phyloP scores from a whole-genome alignment of 345 rosid genomes.

The Gossypium longicalyx region DNA sequence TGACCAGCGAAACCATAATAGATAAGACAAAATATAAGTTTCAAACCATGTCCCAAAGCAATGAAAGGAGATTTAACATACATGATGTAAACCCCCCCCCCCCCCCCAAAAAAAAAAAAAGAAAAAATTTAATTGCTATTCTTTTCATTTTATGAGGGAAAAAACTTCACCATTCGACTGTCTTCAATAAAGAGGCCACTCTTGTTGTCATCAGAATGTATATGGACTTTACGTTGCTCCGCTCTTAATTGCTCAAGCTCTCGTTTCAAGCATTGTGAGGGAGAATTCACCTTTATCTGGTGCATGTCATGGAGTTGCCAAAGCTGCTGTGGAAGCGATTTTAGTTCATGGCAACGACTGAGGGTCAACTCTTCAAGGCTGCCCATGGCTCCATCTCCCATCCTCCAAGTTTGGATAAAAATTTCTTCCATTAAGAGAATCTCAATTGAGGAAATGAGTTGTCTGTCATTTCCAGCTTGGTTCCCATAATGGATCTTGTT shows the following conservation, averaged over 20 bases:
- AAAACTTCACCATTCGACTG: too few species aligned
- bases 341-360: background rate
- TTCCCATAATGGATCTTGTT: background rate
- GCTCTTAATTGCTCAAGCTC: background rate
- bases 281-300: background rate
- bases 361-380: background rate
- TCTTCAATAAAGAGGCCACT: background rate
- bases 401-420: background rate
- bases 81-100: too few species aligned
- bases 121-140: too few species aligned
- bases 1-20: too few species aligned
- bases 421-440: conserved; percentile 3
- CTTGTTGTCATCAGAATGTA: background rate
- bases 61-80: too few species aligned
- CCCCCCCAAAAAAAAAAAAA: too few species aligned
- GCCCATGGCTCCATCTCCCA: background rate
- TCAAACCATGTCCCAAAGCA: too few species aligned
- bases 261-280: background rate
- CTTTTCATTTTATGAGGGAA: too few species aligned
- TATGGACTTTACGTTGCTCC: background rate
- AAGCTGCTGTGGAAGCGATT: background rate
- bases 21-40: too few species aligned
- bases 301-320: background rate
- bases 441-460: background rate
- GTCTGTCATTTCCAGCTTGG: background rate